Evolutionary conservation across 2,329 filamentous ascomycete species (phyloP).

Genomic region (Penicillium expansum): DNA sequence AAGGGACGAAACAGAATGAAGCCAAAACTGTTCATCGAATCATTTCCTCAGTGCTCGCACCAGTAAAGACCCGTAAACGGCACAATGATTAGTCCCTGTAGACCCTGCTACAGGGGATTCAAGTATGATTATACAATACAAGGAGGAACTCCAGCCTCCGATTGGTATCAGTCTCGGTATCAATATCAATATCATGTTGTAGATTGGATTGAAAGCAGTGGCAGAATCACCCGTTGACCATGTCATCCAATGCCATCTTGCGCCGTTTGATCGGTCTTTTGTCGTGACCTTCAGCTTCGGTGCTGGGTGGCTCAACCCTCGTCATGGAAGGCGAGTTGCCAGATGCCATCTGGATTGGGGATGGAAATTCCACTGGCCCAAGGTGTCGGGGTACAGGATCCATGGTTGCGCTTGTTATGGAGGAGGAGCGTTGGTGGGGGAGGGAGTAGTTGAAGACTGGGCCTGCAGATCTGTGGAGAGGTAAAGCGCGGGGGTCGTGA

Average conservation of each 20-base stretch:
- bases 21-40: not conserved
- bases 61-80: not conserved
- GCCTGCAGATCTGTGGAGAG: slow-evolving; percentile 25
- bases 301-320: slow-evolving; percentile 16
- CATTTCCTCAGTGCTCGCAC: not conserved
- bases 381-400: slow-evolving; percentile 26
- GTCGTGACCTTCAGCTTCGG: slow-evolving; percentile 23
- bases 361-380: slow-evolving; percentile 19
- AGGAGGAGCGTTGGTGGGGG: slow-evolving; percentile 25
- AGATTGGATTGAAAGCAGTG: not conserved
- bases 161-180: not conserved
- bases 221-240: slow-evolving; percentile 36
- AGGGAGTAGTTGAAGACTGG: slow-evolving; percentile 29
- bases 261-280: slow-evolving; percentile 36
- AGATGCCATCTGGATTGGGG: slow-evolving; percentile 13
- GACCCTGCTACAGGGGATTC: slow-evolving; percentile 22
- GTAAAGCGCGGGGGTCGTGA: slow-evolving; percentile 23
- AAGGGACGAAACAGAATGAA: not conserved
- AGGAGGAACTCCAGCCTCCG: slow-evolving; percentile 9
- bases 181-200: slow-evolving; percentile 1
- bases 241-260: slow-evolving; percentile 42
- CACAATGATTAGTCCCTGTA: slow-evolving; percentile 17
- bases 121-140: slow-evolving; percentile 24
- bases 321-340: slow-evolving; percentile 17
- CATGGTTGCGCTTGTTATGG: slow-evolving; percentile 21